Evolutionary conservation across 352 stramenopile genomes (phyloP), one percentile per base, ranked within the genome.

Genomic region (Globisporangium acanthophoron): DNA sequence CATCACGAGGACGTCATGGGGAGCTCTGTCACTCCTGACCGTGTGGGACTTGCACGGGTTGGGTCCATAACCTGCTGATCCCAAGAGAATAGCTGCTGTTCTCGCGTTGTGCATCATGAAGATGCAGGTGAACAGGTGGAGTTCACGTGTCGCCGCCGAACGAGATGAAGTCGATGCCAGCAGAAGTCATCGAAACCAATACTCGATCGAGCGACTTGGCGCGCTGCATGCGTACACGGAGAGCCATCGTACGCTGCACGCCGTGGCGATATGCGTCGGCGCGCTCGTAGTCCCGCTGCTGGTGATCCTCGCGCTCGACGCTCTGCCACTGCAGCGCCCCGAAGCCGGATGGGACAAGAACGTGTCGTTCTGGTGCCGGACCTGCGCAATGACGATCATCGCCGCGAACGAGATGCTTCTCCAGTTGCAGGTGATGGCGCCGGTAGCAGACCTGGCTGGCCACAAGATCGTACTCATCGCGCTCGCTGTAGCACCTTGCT

Each of bases 191-290:
- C 37, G 15, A 41, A n/a, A 7, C 11, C 48, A 43, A 18, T 54
- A 54, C 48, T 54, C 48, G 16, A n/a, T 57, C 52, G 52, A 57
- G 52, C 35, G 52, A 7, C 52, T 57, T 6, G 48, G 40, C 52
- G 52, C 52, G 0, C 13, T 59, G 0, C 18, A 53, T 1, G 27
- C 21, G 27, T 53, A 59, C n/a, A 13, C 27, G 0, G 12, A 45
- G 5, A 21, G 27, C 29, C 35, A 31, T 3, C 21, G 37, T 16
- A 43, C 45, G 21, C 29, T 27, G 0, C 20, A 55, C 46, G 58
- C 55, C 51, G 50, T 56, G 21, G 54, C 60, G 50, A 46, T 61
- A 15, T 67, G 62, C 27, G 56, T 59, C 2, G 41, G 65, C 1
- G 56, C 64, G 24, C 37, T 29, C 16, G 18, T 52, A 7, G 16